Conservation (phyloP, 371 early-diverging fungal genomes). For the Apophysomyces elegans region DNA sequence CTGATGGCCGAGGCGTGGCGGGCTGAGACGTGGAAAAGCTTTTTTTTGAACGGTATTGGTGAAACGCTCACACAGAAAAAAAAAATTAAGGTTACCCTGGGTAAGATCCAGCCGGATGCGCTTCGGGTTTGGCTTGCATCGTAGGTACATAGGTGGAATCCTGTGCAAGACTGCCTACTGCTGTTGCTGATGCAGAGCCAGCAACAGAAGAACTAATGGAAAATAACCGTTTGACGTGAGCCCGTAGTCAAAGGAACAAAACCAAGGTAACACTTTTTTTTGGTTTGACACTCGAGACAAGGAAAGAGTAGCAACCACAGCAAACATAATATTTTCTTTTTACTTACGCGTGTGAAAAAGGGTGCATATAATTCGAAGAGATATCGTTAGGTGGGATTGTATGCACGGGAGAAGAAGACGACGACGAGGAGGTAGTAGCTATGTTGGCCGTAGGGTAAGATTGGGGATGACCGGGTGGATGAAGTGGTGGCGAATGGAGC, state of each 20-base stretch:
- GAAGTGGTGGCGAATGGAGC: constrained; percentile 7
- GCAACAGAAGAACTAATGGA: constrained; percentile 1
- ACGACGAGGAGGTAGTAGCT: not conserved
- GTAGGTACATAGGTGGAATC: not conserved
- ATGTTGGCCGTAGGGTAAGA: constrained; percentile 1
- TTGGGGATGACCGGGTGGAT: constrained; percentile 4
- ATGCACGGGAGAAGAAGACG: constrained; percentile 8
- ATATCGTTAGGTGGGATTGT: constrained; percentile 12
- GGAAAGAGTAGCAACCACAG: not conserved
- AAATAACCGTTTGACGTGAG: not conserved
- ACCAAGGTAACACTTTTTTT: not conserved
- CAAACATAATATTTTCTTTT: not conserved
- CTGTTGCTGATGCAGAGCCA: not conserved
- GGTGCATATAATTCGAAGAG: constrained; percentile 12
- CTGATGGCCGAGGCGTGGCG: constrained; percentile 22
- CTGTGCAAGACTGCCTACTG: constrained; percentile 9
- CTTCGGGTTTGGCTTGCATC: constrained; percentile 6
- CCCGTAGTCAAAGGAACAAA: not conserved
- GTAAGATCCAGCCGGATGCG: constrained; percentile 9
- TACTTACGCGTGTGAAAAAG: constrained; percentile 5
- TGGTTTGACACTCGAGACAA: not conserved
- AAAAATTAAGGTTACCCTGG: constrained; percentile 13
- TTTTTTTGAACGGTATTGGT: constrained; percentile 1
- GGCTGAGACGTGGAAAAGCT: constrained; percentile 22
- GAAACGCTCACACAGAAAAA: constrained; percentile 6